Base-by-base conservation (phyloP, 805 yeast genomes). In the Cyberlindnera bimundalis region DNA sequence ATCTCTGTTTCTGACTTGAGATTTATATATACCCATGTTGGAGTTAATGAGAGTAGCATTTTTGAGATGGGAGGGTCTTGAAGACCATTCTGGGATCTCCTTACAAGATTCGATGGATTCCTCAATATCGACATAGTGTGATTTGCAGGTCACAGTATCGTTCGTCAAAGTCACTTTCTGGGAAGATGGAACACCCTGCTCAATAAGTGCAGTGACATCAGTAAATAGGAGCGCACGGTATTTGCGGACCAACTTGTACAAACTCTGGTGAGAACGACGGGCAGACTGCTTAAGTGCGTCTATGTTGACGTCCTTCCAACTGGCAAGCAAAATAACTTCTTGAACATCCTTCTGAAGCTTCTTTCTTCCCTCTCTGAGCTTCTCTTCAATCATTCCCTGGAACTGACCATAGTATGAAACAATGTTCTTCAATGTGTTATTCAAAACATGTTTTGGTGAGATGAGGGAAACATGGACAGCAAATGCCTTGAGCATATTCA, bases 251-350 rank as follows among this genome's bases (percentile, higher is more conserved):
- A 85, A 60, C 62, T 89, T 93, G 75, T 82, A 91, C 39, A 93
- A 77, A 52, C 73, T 78, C 48, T 79, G 78, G 57, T 95, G 99
- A 1, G 97, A 89, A 35, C 84, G 77, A 48, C 88, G 79, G 6
- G 99, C 93, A 62, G 96, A 87, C 62, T 90, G 97, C 52, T 87
- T 89, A 54, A 93, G 71, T 0, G 99, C 96, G 56, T 85, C 95
- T 32, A 89, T 78, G 55, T 93, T 95, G 11, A 89, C 90, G 65
- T 93, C 99, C 52, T 90, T 89, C 98, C 98, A 95, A 55, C 96
- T 86, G 2, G 99, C 97, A 13, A 93, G 69, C 33, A 87, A 65
- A 31, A 93, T 88, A 4, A 89, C 81, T 43, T 93, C 99, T 26
- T 79, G 72, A 10, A 93, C 76, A 36, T 88, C 88, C 56, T 90